Base-by-base conservation (phyloP, 1,139 yeast genomes). In the Yamadazyma sp. region DNA sequence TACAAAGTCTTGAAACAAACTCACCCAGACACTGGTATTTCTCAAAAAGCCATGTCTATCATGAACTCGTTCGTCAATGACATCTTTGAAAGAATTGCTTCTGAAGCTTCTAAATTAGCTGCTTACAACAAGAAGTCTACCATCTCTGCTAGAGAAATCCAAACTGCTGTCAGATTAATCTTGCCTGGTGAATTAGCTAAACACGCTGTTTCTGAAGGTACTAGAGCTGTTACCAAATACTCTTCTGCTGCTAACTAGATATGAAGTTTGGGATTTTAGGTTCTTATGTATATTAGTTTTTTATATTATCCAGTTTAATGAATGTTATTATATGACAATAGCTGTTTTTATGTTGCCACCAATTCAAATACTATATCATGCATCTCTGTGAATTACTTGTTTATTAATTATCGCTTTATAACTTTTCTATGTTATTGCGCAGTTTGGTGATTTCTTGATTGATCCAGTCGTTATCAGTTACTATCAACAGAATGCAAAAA, bases 121-220 rank as follows among this genome's bases (percentile, higher is more conserved):
- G 96, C 97, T 65, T 92, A 92, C 87, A 92, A 92, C 87, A 92
- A 92, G 83, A 91, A 91, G 79, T 89, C 97, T 44, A 92, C 98
- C 63, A 92, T 92, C 64, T 89, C 98, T 53, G 96, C 98, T 47
- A 89, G 98, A 80, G 98, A 92, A 77, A 92, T 92, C 65, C 98
- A 92, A 77, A 92, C 98, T 59, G 97, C 98, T 58, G 98, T 92
- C 58, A 87, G 98, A 82, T 85, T 92, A 67, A 92, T 92, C 76
- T 86, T 92, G 63, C 98, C 98, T 56, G 98, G 98, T 83, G 98
- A 92, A 79, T 83, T 92, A 73, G 97, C 98, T 58, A 92, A 91
- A 83, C 98, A 91, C 75, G 97, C 98, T 62, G 96, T 89, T 62
- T 87, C 96, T 60, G 98, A 91, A 77, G 98, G 98, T 81, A 91